Evolutionary conservation across 345 rosid species (phyloP).

Genomic region (Lepidium africanum): DNA sequence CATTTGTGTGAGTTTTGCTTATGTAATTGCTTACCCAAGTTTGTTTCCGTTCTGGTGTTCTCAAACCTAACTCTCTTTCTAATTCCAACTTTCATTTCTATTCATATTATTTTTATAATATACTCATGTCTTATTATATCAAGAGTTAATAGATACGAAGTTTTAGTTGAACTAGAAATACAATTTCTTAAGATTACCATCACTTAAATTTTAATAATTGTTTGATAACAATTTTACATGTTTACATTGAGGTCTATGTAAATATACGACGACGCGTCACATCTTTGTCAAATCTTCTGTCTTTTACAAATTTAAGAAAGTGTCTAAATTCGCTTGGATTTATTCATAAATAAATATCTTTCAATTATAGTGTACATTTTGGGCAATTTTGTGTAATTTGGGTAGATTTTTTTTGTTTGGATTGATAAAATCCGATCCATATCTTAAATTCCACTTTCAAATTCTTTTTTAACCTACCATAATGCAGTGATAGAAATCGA

Average conservation of each 20-base stretch:
- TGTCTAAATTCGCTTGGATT: background rate
- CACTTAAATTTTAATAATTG: background rate
- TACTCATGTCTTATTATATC: background rate
- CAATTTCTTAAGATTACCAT: background rate
- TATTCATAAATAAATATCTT: background rate
- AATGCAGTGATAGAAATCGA: too few species aligned
- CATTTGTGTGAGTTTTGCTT: slow-evolving; percentile 20
- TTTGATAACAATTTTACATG: background rate
- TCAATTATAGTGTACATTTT: too few species aligned
- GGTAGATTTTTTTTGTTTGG: too few species aligned
- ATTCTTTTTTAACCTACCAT: too few species aligned
- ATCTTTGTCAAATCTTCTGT: background rate
- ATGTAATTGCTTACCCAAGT: background rate
- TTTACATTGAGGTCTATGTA: background rate
- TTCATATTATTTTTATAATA: background rate
- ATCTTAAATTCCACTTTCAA: too few species aligned
- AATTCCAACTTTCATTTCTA: background rate
- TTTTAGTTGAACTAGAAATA: background rate
- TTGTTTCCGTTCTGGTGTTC: slow-evolving; percentile 15
- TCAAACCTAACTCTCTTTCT: slow-evolving; percentile 5
- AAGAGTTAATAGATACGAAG: background rate
- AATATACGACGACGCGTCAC: background rate
- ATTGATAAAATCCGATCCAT: too few species aligned
- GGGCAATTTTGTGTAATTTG: too few species aligned
- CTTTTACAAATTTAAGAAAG: background rate